Evolutionary conservation across 2,329 filamentous ascomycete genomes (phyloP).

Genomic region (Stachybotrys chlorohalonatus): DNA sequence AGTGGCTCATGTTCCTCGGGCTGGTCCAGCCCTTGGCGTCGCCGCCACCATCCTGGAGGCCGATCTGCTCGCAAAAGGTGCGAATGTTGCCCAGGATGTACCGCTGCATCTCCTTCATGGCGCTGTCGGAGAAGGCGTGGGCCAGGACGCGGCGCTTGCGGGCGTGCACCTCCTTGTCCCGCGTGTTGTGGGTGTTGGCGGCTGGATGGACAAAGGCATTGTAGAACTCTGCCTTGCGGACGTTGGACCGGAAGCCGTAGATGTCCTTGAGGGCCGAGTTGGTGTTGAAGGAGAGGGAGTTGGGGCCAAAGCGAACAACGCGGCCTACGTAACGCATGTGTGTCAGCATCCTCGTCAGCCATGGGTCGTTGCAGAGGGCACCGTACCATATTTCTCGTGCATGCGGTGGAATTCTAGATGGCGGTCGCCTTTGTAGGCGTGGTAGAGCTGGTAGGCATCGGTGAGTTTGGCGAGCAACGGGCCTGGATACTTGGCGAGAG

Average conservation of each 20-base stretch:
- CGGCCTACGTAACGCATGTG: conserved; percentile 30
- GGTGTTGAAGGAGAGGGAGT: conserved; percentile 69
- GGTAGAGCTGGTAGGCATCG: conserved; percentile 59
- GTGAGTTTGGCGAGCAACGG: conserved; percentile 55
- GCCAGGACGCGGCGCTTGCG: conserved; percentile 63
- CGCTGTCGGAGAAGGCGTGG: conserved; percentile 61
- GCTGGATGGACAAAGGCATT: conserved; percentile 62
- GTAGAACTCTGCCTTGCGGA: conserved; percentile 64
- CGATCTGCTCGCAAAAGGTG: conserved; percentile 55
- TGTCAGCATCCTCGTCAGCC: neutral
- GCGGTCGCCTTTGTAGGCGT: conserved; percentile 65
- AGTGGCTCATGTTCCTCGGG: conserved; percentile 53
- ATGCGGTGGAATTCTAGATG: conserved; percentile 64
- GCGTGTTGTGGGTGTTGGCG: conserved; percentile 64
- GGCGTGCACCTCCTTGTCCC: conserved; percentile 59
- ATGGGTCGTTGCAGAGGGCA: neutral
- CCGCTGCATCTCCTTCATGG: conserved; percentile 59
- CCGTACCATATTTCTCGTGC: conserved; percentile 61
- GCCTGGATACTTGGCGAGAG: conserved; percentile 55
- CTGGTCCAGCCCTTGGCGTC: conserved; percentile 47
- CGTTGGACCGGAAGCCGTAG: conserved; percentile 54
- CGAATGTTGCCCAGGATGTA: conserved; percentile 58
- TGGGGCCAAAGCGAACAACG: conserved; percentile 71
- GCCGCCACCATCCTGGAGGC: conserved; percentile 25
- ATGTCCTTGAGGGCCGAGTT: conserved; percentile 57